Percentiles rank a stretch among this genome's conserved stretches.
Evolutionary conservation across 1,284 basidiomycete species (phyloP).

Genomic region (Papiliotrema terrestris): DNA sequence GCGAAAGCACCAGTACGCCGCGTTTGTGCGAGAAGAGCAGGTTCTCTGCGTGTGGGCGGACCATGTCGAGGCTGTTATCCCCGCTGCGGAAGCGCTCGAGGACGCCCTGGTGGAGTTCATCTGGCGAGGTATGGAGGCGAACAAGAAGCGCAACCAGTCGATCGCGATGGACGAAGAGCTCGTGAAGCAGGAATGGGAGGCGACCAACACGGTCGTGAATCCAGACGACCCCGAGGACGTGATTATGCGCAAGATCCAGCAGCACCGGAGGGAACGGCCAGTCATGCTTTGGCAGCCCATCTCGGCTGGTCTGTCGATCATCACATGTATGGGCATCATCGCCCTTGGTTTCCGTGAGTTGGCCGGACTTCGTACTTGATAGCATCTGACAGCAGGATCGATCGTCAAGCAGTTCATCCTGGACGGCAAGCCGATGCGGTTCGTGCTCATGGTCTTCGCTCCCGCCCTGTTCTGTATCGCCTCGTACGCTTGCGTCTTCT

Average conservation of each 20-base stretch:
- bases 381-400: slow-evolving; percentile 16
- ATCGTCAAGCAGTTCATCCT: slow-evolving; percentile 53
- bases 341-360: slow-evolving; percentile 22
- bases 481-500: slow-evolving; percentile 27
- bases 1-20: slow-evolving; percentile 78
- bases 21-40: slow-evolving; percentile 72
- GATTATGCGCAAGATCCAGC: slow-evolving; percentile 16
- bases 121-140: slow-evolving; percentile 55
- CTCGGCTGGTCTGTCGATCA: slow-evolving; percentile 53
- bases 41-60: slow-evolving; percentile 75
- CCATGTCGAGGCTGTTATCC: slow-evolving; percentile 65
- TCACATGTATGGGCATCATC: slow-evolving; percentile 27
- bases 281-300: slow-evolving; percentile 53
- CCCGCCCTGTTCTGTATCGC: slow-evolving; percentile 54
- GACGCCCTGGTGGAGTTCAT: slow-evolving; percentile 74
- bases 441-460: slow-evolving; percentile 51
- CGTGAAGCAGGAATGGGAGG: slow-evolving; percentile 35
- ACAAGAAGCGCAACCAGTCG: slow-evolving; percentile 47
- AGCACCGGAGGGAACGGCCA: slow-evolving; percentile 40
- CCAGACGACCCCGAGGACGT: slow-evolving; percentile 26
- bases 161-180: slow-evolving; percentile 30
- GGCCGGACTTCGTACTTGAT: too few relatives aligned
- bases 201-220: slow-evolving; percentile 11
- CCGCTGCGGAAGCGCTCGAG: slow-evolving; percentile 60
- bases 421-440: slow-evolving; percentile 53